These are phyloP conservation scores for Cytospora chrysosperma DNA, from an alignment of 2,329 filamentous ascomycete genomes.

Conservation along the genomic window DNA sequence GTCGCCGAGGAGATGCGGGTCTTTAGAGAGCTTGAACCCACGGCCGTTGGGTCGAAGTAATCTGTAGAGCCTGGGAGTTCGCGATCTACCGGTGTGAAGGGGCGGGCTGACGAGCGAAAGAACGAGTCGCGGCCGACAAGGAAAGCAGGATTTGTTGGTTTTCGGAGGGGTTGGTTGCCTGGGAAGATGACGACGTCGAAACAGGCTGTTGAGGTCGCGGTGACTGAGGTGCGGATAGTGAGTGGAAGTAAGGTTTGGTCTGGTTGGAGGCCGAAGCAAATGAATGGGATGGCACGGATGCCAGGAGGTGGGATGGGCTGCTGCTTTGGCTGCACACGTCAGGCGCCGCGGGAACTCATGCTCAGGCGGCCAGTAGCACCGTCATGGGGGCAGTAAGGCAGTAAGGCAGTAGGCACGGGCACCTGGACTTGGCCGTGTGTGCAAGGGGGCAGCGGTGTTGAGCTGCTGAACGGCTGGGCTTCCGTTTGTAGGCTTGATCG, in stretches of 20 bases:
- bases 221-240: conserved; percentile 22
- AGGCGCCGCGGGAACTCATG: conserved; percentile 4
- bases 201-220: conserved; percentile 11
- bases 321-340: conserved; percentile 18
- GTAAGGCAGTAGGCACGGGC: not conserved
- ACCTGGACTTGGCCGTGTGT: not conserved
- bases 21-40: conserved; percentile 3
- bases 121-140: not conserved
- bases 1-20: conserved; percentile 23
- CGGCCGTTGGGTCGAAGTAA: conserved; percentile 8
- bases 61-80: conserved; percentile 10
- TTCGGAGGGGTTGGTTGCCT: conserved; percentile 9
- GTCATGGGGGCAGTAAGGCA: not conserved
- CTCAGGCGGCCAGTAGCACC: conserved; percentile 9
- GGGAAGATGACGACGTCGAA: conserved; percentile 17
- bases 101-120: not conserved
- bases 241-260: conserved; percentile 16
- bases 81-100: conserved; percentile 5
- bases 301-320: conserved; percentile 1
- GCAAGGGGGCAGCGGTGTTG: not conserved
- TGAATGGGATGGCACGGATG: conserved; percentile 14
- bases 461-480: not conserved
- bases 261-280: conserved; percentile 12
- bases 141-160: not conserved
- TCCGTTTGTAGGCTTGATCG: not conserved